These are phyloP conservation scores for Hevea brasiliensis DNA, from an alignment of 345 rosid species.

Conservation along the genomic window DNA sequence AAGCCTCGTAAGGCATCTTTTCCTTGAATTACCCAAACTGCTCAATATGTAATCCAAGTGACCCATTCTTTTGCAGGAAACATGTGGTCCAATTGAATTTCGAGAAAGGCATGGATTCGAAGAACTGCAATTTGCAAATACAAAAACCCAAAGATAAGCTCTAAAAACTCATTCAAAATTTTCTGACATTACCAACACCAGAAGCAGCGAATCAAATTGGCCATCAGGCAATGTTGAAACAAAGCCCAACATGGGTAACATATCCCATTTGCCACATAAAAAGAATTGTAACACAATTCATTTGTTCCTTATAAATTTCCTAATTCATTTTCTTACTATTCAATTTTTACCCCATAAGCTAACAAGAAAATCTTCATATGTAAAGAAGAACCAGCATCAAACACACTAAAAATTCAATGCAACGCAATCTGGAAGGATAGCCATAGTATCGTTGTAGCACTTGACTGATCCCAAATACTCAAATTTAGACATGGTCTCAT, in stretches of 20 bases:
- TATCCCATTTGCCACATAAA: neutral
- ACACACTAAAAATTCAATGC: neutral
- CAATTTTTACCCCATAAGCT: neutral
- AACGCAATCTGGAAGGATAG: neutral
- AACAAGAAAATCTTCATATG: neutral
- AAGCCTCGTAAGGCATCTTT: conserved; percentile 36
- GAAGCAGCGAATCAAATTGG: too few relatives aligned
- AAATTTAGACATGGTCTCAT: neutral
- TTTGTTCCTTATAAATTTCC: neutral
- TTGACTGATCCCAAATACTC: neutral
- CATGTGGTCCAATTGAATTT: conserved; percentile 40
- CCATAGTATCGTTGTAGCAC: neutral
- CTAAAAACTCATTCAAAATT: neutral
- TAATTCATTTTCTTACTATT: neutral
- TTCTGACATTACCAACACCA: neutral
- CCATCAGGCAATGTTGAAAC: neutral
- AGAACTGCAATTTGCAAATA: conserved; percentile 42
- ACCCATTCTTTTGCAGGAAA: conserved; percentile 40
- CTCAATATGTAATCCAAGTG: conserved; percentile 43
- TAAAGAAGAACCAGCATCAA: neutral
- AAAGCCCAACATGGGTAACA: neutral
- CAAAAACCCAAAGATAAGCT: conserved; percentile 23
- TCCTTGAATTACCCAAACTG: conserved; percentile 51
- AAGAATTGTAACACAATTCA: neutral
- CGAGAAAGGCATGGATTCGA: conserved; percentile 47